These are phyloP conservation scores for Diplodia scrobiculata DNA, from an alignment of 2,329 filamentous ascomycete species.

Conservation along the genomic window DNA sequence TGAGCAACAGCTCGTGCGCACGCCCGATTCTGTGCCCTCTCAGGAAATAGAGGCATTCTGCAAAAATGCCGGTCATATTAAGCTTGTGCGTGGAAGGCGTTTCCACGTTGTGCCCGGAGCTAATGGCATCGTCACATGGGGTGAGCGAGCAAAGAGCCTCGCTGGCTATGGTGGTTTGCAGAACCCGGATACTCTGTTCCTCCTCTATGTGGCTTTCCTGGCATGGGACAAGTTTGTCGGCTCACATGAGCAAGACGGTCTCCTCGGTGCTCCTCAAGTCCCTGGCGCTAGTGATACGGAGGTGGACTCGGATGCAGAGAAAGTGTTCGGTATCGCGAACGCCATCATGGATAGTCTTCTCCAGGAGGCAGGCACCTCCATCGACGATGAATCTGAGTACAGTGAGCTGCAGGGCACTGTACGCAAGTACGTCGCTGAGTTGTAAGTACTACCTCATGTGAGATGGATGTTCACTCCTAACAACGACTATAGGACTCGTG, in stretches of 20 bases:
- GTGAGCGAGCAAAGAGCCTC: constrained; percentile 52
- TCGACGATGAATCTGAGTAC: constrained; percentile 49
- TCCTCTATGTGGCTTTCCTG: constrained; percentile 55
- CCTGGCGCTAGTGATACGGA: constrained; percentile 44
- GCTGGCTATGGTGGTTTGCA: constrained; percentile 25
- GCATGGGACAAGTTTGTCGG: constrained; percentile 53
- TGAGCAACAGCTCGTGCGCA: constrained; percentile 55
- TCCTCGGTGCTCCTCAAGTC: constrained; percentile 41
- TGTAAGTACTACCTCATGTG: constrained; percentile 41
- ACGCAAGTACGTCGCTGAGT: constrained; percentile 46
- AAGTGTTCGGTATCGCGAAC: constrained; percentile 49
- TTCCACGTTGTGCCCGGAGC: constrained; percentile 54
- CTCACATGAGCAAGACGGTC: constrained; percentile 44
- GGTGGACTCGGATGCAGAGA: constrained; percentile 43
- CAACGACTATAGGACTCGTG: constrained; percentile 52
- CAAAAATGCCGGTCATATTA: constrained; percentile 92
- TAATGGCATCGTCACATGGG: constrained; percentile 45
- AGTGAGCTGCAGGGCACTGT: constrained; percentile 42
- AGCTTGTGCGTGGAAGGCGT: constrained; percentile 70
- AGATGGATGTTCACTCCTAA: not conserved
- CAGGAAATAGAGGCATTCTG: constrained; percentile 88
- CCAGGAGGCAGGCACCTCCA: constrained; percentile 44
- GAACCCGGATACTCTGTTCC: constrained; percentile 50
- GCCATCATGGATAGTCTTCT: constrained; percentile 48
- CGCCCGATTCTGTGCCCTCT: constrained; percentile 57